Conservation (phyloP, 352 stramenopile genomes). For the Achlya hypogyna region DNA sequence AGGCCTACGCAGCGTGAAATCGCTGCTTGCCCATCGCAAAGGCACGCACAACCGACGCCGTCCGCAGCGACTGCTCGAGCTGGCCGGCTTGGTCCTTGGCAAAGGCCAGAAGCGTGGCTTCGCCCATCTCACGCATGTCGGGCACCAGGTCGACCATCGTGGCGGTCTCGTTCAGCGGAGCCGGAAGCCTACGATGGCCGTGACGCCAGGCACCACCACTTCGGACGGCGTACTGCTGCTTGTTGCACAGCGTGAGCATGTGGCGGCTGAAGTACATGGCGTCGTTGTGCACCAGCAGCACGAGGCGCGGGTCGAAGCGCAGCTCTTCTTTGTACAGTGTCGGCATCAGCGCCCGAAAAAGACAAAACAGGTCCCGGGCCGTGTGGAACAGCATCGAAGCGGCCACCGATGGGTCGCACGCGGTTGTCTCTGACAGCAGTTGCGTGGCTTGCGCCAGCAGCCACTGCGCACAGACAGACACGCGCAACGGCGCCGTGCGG, state of each 20-base stretch:
- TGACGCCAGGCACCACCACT: background rate
- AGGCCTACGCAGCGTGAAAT: slow-evolving; percentile 26
- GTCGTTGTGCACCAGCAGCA: slow-evolving; percentile 82
- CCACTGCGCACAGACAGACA: slow-evolving; percentile 11
- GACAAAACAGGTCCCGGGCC: slow-evolving; percentile 58
- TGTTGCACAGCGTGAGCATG: slow-evolving; percentile 72
- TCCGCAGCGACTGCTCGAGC: slow-evolving; percentile 28
- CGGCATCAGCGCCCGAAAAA: slow-evolving; percentile 58
- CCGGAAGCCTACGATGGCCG: slow-evolving; percentile 30
- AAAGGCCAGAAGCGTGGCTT: slow-evolving; percentile 43
- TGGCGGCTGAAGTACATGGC: slow-evolving; percentile 74
- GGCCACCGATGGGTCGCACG: background rate
- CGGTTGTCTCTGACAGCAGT: background rate
- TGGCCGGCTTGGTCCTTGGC: slow-evolving; percentile 35
- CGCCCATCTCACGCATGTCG: slow-evolving; percentile 46
- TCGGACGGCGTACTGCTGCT: slow-evolving; percentile 35
- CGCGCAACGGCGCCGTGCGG: background rate
- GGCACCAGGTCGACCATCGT: slow-evolving; percentile 80
- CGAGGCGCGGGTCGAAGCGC: slow-evolving; percentile 43
- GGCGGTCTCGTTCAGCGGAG: slow-evolving; percentile 42
- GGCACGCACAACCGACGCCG: background rate
- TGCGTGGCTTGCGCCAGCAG: slow-evolving; percentile 1
- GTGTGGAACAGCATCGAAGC: slow-evolving; percentile 56
- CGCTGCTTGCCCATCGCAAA: background rate
- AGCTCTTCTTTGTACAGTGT: slow-evolving; percentile 63